Percentiles rank a stretch among this genome's conserved stretches.
phyloP scores from a whole-genome alignment of 192 early-diverging fungal genomes.

The Coemansia sp. region DNA sequence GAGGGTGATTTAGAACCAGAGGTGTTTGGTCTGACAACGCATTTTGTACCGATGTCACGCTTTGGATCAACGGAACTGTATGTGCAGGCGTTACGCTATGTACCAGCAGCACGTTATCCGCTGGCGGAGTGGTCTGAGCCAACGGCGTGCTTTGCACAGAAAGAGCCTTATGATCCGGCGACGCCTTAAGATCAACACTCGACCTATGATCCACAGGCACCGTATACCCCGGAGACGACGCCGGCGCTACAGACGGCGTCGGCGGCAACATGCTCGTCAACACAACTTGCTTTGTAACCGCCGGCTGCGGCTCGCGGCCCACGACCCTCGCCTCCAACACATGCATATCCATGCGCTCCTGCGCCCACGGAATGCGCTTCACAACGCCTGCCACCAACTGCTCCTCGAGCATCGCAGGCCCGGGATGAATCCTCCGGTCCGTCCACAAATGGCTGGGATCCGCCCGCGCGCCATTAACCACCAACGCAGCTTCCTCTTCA shows the following conservation, averaged over 20 bases:
- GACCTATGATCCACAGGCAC: too few species aligned
- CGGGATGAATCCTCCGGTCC: slow-evolving; percentile 11
- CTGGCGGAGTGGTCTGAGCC: background rate
- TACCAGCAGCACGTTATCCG: background rate
- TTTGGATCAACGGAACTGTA: background rate
- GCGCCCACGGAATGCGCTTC: slow-evolving; percentile 53
- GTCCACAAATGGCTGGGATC: slow-evolving; percentile 10
- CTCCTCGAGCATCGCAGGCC: slow-evolving; percentile 29
- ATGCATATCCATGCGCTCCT: slow-evolving; percentile 51
- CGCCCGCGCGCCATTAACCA: slow-evolving; percentile 34
- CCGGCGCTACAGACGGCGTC: background rate
- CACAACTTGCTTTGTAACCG: slow-evolving; percentile 6
- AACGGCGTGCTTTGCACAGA: background rate
- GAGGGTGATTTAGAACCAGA: background rate
- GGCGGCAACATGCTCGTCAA: background rate
- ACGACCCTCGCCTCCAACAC: slow-evolving; percentile 31
- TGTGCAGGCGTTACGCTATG: background rate
- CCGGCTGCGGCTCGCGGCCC: slow-evolving; percentile 29
- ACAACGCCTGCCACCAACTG: slow-evolving; percentile 42
- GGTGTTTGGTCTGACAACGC: background rate
- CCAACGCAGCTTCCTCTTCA: slow-evolving; percentile 46
- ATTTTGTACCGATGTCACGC: background rate
- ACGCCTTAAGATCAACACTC: too few species aligned
- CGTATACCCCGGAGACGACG: background rate
- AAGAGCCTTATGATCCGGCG: too few species aligned